Percentiles rank a stretch among this genome's conserved stretches.
phyloP scores from a whole-genome alignment of 2,329 filamentous ascomycete genomes.

The Sclerotinia spermophila region DNA sequence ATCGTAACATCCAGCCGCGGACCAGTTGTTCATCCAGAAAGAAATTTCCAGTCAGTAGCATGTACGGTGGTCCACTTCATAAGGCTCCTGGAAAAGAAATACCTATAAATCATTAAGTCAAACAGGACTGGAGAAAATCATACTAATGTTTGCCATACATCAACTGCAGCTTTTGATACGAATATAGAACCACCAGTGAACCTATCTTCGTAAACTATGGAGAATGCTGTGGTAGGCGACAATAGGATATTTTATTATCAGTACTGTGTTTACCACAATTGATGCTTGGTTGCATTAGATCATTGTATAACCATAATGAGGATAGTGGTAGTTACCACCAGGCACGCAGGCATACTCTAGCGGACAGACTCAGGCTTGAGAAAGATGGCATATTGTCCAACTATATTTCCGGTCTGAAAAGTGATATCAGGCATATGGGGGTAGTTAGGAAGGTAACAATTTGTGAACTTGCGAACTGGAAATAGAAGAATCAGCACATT shows the following conservation, averaged over 20 bases:
- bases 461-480: background rate
- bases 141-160: background rate
- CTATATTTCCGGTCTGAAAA: background rate
- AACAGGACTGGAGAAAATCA: background rate
- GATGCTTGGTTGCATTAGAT: background rate
- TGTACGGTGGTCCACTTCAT: background rate
- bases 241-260: too few relatives aligned
- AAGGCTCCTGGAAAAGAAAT: too few relatives aligned
- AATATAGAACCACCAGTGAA: too few relatives aligned
- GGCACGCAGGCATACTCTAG: background rate
- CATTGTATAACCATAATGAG: background rate
- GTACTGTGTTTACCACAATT: background rate
- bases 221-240: background rate
- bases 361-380: background rate
- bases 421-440: background rate
- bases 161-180: background rate
- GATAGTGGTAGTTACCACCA: background rate
- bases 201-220: background rate
- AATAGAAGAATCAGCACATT: background rate
- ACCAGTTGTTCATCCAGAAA: background rate
- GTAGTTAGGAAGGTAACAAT: background rate
- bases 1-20: background rate
- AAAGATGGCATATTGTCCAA: background rate
- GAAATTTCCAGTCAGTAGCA: background rate
- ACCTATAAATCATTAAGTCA: background rate